These are phyloP conservation scores for Evernia prunastri DNA, from an alignment of 495 filamentous ascomycete genomes.

Conservation along the genomic window DNA sequence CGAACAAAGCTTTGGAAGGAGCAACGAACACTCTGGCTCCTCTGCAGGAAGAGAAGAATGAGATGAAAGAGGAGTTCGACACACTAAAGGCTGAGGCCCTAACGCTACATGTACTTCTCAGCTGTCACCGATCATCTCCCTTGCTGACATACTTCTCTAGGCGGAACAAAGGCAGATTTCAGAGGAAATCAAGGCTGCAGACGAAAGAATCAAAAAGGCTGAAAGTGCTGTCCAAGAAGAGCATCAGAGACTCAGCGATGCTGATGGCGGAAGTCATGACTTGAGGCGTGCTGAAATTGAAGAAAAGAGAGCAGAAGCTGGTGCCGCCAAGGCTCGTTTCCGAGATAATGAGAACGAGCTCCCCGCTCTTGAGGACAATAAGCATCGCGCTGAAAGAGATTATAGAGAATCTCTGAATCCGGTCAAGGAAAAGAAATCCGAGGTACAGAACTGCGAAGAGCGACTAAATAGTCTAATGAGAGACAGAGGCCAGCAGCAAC, in stretches of 20 bases:
- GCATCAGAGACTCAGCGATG: constrained; percentile 43
- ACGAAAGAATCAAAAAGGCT: constrained; percentile 36
- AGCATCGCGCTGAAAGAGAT: constrained; percentile 36
- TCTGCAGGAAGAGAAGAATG: constrained; percentile 36
- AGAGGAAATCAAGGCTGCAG: constrained; percentile 40
- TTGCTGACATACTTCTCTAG: constrained; percentile 31
- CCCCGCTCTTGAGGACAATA: constrained; percentile 31
- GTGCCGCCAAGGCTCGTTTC: constrained; percentile 30
- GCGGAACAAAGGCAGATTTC: constrained; percentile 47
- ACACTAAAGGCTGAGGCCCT: constrained; percentile 39
- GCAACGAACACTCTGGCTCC: constrained; percentile 46
- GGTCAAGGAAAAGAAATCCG: constrained; percentile 31
- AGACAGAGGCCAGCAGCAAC: constrained; percentile 45
- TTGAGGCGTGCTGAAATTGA: constrained; percentile 44
- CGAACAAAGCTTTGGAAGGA: constrained; percentile 47
- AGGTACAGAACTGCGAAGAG: constrained; percentile 41
- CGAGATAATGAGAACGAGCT: constrained; percentile 33
- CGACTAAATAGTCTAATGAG: constrained; percentile 42
- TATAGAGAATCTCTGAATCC: constrained; percentile 27
- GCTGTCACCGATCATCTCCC: not conserved
- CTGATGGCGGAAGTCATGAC: constrained; percentile 48
- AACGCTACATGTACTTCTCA: constrained; percentile 40
- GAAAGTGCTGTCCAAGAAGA: constrained; percentile 42
- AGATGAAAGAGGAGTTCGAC: constrained; percentile 37
- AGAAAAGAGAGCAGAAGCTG: constrained; percentile 32